Percentiles rank a stretch among this genome's conserved stretches.
Evolutionary conservation across 2,329 filamentous ascomycete species (phyloP).

Genomic region (Cladophialophora chaetospira): DNA sequence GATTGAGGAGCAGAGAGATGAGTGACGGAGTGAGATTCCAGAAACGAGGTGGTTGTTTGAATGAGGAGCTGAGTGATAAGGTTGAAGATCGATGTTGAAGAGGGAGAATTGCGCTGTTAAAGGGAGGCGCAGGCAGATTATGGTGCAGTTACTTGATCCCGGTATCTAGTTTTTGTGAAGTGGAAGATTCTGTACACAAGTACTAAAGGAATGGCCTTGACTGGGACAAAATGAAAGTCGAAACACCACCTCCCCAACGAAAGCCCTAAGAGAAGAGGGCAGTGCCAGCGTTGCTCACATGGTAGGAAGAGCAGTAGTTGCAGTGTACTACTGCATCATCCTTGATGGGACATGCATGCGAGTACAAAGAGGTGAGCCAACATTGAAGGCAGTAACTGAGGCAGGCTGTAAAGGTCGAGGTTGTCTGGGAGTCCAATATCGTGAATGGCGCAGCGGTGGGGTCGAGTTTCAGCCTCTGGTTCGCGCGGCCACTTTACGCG

Average conservation of each 20-base stretch:
- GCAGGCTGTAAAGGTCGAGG: not conserved
- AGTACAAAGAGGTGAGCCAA: too few relatives aligned
- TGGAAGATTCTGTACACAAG: not conserved
- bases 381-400: too few relatives aligned
- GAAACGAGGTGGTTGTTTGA: not conserved
- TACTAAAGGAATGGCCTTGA: not conserved
- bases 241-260: too few relatives aligned
- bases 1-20: not conserved
- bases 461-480: not conserved
- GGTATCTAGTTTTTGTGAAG: not conserved
- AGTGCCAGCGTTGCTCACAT: not conserved
- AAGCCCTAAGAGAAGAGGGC: not conserved
- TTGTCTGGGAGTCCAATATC: not conserved
- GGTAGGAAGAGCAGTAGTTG: not conserved
- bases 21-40: not conserved
- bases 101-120: too few relatives aligned
- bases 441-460: not conserved
- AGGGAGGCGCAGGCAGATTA: not conserved
- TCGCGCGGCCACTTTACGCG: slow-evolving; percentile 3
- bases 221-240: not conserved
- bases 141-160: not conserved
- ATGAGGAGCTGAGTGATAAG: too few relatives aligned
- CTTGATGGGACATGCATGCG: not conserved
- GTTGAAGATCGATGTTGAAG: too few relatives aligned
- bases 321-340: not conserved